Evolutionary conservation across 768 basidiomycete species (phyloP).

Genomic region (Tylopilus rubrobrunneus): DNA sequence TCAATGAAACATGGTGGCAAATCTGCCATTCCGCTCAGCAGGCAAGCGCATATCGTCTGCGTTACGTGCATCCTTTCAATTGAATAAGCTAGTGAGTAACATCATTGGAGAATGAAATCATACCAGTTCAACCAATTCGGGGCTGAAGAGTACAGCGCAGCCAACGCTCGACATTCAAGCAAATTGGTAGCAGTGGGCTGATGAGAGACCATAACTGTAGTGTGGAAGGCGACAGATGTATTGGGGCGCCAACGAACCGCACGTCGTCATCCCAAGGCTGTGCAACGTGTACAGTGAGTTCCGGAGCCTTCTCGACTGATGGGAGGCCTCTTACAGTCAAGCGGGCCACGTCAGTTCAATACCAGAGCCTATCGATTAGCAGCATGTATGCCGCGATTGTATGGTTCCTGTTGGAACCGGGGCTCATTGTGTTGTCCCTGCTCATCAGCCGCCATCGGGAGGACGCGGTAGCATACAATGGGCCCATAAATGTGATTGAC

Average conservation of each 20-base stretch:
- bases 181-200: background rate
- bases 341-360: background rate
- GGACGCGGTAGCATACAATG: slow-evolving; percentile 9
- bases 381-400: slow-evolving; percentile 14
- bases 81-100: background rate
- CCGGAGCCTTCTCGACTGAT: slow-evolving; percentile 8
- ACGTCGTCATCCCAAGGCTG: slow-evolving; percentile 21
- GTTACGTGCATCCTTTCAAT: background rate
- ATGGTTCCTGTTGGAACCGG: slow-evolving; percentile 2
- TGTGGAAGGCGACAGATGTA: background rate
- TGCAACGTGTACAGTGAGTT: slow-evolving; percentile 15
- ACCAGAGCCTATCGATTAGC: slow-evolving; percentile 9
- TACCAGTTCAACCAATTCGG: slow-evolving; percentile 1
- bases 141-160: background rate
- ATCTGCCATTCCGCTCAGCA: slow-evolving; percentile 3
- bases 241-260: background rate
- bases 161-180: background rate
- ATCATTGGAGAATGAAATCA: background rate
- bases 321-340: background rate
- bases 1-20: background rate
- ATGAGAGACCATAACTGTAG: background rate
- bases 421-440: background rate
- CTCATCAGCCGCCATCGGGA: slow-evolving; percentile 23
- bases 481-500: background rate
- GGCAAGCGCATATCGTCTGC: background rate